Conservation (phyloP, 805 yeast species). For the Jamesozyma piceae region DNA sequence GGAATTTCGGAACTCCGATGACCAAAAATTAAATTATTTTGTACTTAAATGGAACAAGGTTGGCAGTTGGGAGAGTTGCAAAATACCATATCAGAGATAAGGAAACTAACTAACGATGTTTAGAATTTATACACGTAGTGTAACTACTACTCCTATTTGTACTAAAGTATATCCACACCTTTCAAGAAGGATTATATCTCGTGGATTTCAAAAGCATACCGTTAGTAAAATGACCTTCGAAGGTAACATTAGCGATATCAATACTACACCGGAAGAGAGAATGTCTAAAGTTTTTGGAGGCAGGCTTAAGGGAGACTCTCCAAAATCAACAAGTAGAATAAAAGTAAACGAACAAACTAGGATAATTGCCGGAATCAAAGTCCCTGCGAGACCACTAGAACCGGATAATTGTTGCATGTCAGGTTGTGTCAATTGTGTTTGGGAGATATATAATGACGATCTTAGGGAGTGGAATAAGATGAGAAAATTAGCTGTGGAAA, state of each 20-base stretch:
- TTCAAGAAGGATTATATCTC: background rate
- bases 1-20: background rate
- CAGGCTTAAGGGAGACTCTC: slow-evolving; percentile 42
- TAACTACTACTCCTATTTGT: background rate
- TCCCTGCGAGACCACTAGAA: slow-evolving; percentile 76
- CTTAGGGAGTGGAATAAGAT: slow-evolving; percentile 66
- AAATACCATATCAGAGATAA: too few species aligned
- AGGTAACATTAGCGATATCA: slow-evolving; percentile 27
- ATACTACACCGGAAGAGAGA: slow-evolving; percentile 38
- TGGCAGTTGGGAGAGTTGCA: too few species aligned
- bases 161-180: background rate
- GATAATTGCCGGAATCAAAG: slow-evolving; percentile 51
- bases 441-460: slow-evolving; percentile 90
- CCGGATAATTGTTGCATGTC: slow-evolving; percentile 98
- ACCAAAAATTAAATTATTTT: background rate
- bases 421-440: slow-evolving; percentile 93
- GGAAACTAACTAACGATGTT: background rate
- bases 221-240: slow-evolving; percentile 24
- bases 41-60: too few species aligned
- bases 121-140: background rate
- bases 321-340: slow-evolving; percentile 32
- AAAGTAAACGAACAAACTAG: slow-evolving; percentile 10
- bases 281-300: slow-evolving; percentile 48
- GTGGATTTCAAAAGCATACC: background rate
- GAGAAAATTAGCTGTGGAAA: slow-evolving; percentile 50